Evolutionary conservation across 1,284 basidiomycete species (phyloP).

Genomic region (Meira nashicola): DNA sequence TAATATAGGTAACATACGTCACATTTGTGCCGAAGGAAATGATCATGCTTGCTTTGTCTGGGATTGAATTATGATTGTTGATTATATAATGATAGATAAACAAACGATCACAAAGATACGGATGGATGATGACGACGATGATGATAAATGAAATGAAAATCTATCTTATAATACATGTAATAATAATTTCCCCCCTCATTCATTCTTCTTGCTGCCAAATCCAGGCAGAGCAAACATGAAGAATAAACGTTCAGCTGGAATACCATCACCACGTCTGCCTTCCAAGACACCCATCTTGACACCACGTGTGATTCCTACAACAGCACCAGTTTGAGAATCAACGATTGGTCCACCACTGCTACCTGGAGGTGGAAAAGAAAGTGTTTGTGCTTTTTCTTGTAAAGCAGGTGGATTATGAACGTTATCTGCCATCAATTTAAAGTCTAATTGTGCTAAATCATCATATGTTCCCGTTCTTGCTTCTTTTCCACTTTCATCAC

Average conservation of each 20-base stretch:
- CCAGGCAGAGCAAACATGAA: conserved; percentile 55
- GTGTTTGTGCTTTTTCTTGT: conserved; percentile 16
- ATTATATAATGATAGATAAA: too few species aligned
- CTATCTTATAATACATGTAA: too few species aligned
- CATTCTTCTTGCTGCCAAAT: conserved; percentile 27
- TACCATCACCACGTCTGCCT: conserved; percentile 65
- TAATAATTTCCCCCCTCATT: not conserved
- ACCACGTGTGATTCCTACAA: conserved; percentile 67
- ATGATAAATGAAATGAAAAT: too few species aligned
- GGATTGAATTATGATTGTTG: too few species aligned
- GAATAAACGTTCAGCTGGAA: conserved; percentile 65
- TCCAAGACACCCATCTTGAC: conserved; percentile 60
- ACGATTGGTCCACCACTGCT: conserved; percentile 70
- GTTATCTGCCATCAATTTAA: conserved; percentile 31
- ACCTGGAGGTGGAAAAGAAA: conserved; percentile 61
- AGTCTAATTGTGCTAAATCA: conserved; percentile 60
- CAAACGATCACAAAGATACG: too few species aligned
- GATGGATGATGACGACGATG: too few species aligned
- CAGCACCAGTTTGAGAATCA: conserved; percentile 63
- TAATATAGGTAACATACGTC: too few species aligned
- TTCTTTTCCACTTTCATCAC: conserved; percentile 35
- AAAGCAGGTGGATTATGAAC: conserved; percentile 34
- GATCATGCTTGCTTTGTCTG: too few species aligned
- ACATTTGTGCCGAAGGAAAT: too few species aligned
- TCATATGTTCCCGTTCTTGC: conserved; percentile 65